Evolutionary conservation across 345 rosid species (phyloP).

Genomic region (Camelina hispida): DNA sequence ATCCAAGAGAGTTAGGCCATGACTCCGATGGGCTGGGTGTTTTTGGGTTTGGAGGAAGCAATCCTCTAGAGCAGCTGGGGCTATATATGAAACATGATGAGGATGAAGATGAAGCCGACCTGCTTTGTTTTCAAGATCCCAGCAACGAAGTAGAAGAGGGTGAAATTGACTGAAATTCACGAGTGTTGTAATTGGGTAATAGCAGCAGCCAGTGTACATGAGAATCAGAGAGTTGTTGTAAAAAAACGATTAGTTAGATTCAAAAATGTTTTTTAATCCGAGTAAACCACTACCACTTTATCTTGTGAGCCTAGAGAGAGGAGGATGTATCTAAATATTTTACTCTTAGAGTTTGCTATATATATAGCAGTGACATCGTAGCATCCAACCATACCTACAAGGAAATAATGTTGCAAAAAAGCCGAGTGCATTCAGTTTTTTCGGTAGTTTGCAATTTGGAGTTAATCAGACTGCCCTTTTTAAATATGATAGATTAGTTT

Average conservation of each 20-base stretch:
- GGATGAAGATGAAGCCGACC: slow-evolving; percentile 55
- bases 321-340: too few species aligned
- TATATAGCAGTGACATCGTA: too few species aligned
- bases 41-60: slow-evolving; percentile 66
- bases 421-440: neutral
- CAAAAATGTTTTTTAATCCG: neutral
- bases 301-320: neutral
- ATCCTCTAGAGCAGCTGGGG: slow-evolving; percentile 83
- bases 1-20: slow-evolving; percentile 53
- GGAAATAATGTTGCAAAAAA: neutral
- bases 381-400: too few species aligned
- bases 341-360: too few species aligned
- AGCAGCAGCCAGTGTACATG: neutral
- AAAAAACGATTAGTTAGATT: neutral
- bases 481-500: neutral
- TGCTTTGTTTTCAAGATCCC: slow-evolving; percentile 36
- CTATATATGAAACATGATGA: slow-evolving; percentile 70
- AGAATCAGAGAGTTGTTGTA: neutral
- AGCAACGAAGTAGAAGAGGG: slow-evolving; percentile 37
- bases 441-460: neutral
- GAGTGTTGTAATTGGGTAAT: neutral
- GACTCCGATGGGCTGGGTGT: slow-evolving; percentile 55
- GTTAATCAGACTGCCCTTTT: neutral
- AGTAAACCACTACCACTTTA: neutral
- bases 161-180: slow-evolving; percentile 34